Base-by-base conservation (phyloP, 2,329 filamentous ascomycete genomes). In the Fusarium foetens region DNA sequence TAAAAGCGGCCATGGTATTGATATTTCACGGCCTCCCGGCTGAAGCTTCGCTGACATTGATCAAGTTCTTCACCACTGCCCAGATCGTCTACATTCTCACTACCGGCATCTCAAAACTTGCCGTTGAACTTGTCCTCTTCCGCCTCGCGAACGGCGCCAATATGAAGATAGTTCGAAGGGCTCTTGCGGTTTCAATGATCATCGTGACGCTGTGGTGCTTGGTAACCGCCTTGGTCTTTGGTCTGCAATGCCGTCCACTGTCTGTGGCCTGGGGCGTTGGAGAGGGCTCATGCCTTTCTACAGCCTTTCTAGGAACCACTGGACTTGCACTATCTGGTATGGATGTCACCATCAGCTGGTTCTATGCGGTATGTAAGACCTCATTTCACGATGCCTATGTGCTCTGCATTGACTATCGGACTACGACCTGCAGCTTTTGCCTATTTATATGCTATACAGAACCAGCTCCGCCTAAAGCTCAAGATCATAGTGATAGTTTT, bases 331-430 rank as follows among this genome's bases (percentile, higher is more conserved):
- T 69, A 5, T 66, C 57, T 9, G 52, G 55, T 4, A 69, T 66
- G 58, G 66, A 66, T 33, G 42, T 69, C n/a, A 54, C 58, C 12
- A 41, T 53, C 21, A 68, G 62, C 27, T 69, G 57, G 66, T 58
- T 66, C 14, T 66, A 66, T 43, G 66, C 66, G 35, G 66, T 68
- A 60, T 10, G 13, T 3, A 3, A 13, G 10, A 1, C 45, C 29
- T 4, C 23, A 7, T 12, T n/a, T 10, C 3, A 19, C 13, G n/a
- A 38, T 25, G 25, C 14, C 13, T 51, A 14, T 14, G 8, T 12
- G 13, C 6, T 5, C 13, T 4, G 8, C 2, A 11, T n/a, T n/a
- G 21, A 9, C 58, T 60, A 9, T 6, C 31, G 13, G 31, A 41
- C 2, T 19, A 12, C 13, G 19, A 3, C 9, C 7, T 10, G 23